Conservation (phyloP, 257 asterid species). For the Primulina tabacum region DNA sequence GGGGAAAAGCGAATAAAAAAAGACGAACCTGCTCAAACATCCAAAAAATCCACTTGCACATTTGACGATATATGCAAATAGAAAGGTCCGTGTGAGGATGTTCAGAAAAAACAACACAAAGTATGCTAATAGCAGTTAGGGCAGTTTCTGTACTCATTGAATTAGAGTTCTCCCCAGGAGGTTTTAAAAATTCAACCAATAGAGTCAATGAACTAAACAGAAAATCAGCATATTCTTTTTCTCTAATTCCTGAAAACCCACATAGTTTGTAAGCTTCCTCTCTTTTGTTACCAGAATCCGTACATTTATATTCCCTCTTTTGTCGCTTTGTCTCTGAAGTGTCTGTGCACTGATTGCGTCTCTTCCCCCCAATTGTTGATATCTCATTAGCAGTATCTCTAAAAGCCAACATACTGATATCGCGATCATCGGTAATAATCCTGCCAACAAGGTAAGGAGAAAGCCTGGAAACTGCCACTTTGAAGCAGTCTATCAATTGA, state of each 20-base stretch:
- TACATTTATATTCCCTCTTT: conserved; percentile 36
- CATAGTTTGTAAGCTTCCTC: conserved; percentile 31
- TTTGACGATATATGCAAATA: conserved; percentile 46
- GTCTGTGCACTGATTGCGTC: conserved; percentile 44
- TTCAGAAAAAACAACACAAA: conserved; percentile 68
- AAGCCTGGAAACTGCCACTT: conserved; percentile 63
- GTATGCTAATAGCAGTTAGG: conserved; percentile 65
- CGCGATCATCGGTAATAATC: conserved; percentile 31
- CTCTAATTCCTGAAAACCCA: conserved; percentile 36
- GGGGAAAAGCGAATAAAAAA: conserved; percentile 22
- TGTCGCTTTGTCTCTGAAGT: conserved; percentile 56
- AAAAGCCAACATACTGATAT: conserved; percentile 26
- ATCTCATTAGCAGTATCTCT: conserved; percentile 30
- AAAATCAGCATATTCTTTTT: conserved; percentile 61
- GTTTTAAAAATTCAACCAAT: conserved; percentile 64
- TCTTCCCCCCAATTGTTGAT: conserved; percentile 57
- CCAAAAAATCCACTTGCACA: conserved; percentile 80
- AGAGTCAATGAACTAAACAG: conserved; percentile 48
- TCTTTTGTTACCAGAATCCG: conserved; percentile 29
- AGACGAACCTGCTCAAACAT: conserved; percentile 67
- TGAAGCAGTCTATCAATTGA: conserved; percentile 69
- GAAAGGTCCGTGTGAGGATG: conserved; percentile 57
- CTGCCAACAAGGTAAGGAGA: conserved; percentile 51
- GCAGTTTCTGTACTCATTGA: conserved; percentile 50
- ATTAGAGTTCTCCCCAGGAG: conserved; percentile 51